Evolutionary conservation across 73 alveolate species (phyloP).

Genomic region (Paraurostyla sp.): DNA sequence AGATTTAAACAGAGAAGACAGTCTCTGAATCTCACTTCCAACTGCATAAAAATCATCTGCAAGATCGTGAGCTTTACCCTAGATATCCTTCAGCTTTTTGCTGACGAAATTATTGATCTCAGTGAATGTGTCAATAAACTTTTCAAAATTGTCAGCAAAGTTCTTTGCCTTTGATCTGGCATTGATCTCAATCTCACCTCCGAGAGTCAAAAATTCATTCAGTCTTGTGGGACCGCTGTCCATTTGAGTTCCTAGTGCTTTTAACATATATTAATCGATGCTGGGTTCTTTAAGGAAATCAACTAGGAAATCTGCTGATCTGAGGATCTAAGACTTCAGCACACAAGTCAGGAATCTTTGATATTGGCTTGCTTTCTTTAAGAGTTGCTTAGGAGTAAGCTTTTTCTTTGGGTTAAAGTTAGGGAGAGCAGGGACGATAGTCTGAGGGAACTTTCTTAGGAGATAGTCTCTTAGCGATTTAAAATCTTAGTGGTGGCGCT

Average conservation of each 20-base stretch:
- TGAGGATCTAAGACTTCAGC: slow-evolving; percentile 44
- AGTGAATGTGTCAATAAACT: neutral
- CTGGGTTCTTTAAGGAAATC: slow-evolving; percentile 59
- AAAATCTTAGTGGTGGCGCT: slow-evolving; percentile 82
- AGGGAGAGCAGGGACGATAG: slow-evolving; percentile 69
- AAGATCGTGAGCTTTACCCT: slow-evolving; percentile 44
- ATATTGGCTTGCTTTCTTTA: slow-evolving; percentile 6
- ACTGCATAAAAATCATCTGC: slow-evolving; percentile 52
- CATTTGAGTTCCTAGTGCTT: neutral
- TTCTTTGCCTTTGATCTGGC: slow-evolving; percentile 34
- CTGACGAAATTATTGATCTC: slow-evolving; percentile 30
- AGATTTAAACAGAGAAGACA: neutral
- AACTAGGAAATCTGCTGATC: slow-evolving; percentile 48
- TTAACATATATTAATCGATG: neutral
- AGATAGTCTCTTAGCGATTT: slow-evolving; percentile 80
- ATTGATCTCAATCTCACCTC: slow-evolving; percentile 43
- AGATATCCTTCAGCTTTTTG: slow-evolving; percentile 17
- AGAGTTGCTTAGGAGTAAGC: slow-evolving; percentile 27
- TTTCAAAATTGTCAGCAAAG: slow-evolving; percentile 32
- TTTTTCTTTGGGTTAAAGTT: slow-evolving; percentile 30
- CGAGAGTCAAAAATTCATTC: slow-evolving; percentile 8
- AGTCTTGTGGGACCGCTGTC: slow-evolving; percentile 42
- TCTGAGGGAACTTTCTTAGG: slow-evolving; percentile 74
- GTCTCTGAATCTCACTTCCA: slow-evolving; percentile 44
- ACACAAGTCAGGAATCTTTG: slow-evolving; percentile 45